Base-by-base conservation (phyloP, 345 rosid genomes). In the Trapa bicornis region DNA sequence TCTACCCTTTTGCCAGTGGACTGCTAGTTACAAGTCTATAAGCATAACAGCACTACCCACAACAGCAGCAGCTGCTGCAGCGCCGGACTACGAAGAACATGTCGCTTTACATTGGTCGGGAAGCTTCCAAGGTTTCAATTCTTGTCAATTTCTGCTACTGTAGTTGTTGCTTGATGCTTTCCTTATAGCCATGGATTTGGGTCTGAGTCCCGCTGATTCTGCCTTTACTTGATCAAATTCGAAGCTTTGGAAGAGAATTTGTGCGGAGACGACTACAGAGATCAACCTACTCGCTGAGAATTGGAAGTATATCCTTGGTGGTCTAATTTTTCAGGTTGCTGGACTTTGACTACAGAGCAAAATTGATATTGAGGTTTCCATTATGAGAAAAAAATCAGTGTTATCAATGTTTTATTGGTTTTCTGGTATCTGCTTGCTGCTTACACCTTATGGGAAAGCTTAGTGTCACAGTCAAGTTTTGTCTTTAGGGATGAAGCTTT, bases 81-180 rank as follows among this genome's bases (percentile, higher is more conserved):
- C 63, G 32, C 16, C 63, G 38, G 35, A 58, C 29, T 58, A 58
- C 3, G 33, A 41, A 35, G 48, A 45, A 45, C 11, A 93, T 93
- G 98, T 84, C 87, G 77, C 77, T 86, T 83, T 93, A 88, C 87
- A 86, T 93, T 81, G 86, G 94, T 72, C 97, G 96, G 68, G 96
- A 92, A 84, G 87, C 98, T 86, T 89, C 98, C 1, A 88, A 91
- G 96, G 89, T 87, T n/a, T 58, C 47, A 72, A 22, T 32, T 61
- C 45, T 4, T 56, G 43, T 41, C 43, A 4, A 41, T 56, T 64
- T 13, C 48, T 11, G 48, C 48, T 45, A 45, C 29, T 2, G 11
- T 45, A 45, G 48, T 45, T 17, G 70, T 37, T 36, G 14, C 36
- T 61, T 45, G 62, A 66, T 65, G 61, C 62, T 67, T 57, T 50